Base-by-base conservation (phyloP, 1,139 yeast species). In the Sugiyamaella pinicola region DNA sequence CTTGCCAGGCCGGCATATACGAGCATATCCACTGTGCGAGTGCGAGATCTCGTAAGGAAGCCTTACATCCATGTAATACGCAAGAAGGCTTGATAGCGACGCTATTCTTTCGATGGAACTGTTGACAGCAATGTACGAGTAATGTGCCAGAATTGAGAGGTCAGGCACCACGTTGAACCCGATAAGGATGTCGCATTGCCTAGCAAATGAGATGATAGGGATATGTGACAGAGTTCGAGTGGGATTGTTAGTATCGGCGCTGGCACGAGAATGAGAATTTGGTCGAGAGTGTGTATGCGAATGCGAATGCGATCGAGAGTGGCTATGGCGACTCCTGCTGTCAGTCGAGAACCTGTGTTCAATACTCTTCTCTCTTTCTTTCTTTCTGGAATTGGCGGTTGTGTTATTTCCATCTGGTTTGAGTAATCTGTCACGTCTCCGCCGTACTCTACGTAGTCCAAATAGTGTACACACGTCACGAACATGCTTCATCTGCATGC, bases 31-130 rank as follows among this genome's bases (percentile, higher is more conserved):
- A 15, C 44, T 39, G 22, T 54, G 57, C 10, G 67, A 63, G 18
- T 68, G 61, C 2, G 55, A 39, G 21, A 70, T 58, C 37, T 62
- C 62, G 49, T 60, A 69, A 2, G 74, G 74, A 21, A 70, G 61
- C 26, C 63, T 62, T 4, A 68, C 47, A 31, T 65, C 66, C n/a
- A 68, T 56, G 52, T 70, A 70, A 57, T 65, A 61, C 0, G 73
- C 68, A 7, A 66, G 55, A 33, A 69, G 65, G 15, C 60, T 60
- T 6, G 59, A 51, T 40, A 69, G 68, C 38, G 57, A 62, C 15
- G 69, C 64, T 13, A 68, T 61, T 17, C 74, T 58, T 53, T 70
- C 74, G 13, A 70, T 46, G 10, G 72, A 66, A 39, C 64, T 57
- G 53, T 68, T 69, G 37, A 69, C 60, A 4, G 63, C 55, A 15